A percentile compares a stretch with the other conserved stretches of the same genome.
Conservation (phyloP, 257 asterid species). For the Verbena officinalis region DNA sequence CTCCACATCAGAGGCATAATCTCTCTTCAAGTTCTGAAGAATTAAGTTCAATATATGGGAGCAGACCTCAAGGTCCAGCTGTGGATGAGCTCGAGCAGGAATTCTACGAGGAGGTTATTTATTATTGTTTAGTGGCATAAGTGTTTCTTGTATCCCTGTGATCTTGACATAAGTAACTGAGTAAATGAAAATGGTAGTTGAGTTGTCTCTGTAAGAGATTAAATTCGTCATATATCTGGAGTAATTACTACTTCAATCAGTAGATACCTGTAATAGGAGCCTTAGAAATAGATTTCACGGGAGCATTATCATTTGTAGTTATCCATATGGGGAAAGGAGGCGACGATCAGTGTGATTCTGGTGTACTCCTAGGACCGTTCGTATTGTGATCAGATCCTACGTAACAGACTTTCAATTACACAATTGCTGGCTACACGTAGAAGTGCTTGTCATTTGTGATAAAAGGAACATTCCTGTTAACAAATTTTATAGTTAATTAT, state of each 20-base stretch:
- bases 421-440: neutral
- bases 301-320: slow-evolving; percentile 15
- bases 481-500: slow-evolving; percentile 4
- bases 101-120: slow-evolving; percentile 83
- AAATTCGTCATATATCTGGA: slow-evolving; percentile 11
- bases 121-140: slow-evolving; percentile 26
- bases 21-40: slow-evolving; percentile 83
- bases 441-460: slow-evolving; percentile 15
- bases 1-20: slow-evolving; percentile 88
- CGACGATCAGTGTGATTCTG: slow-evolving; percentile 18
- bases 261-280: slow-evolving; percentile 21
- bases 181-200: slow-evolving; percentile 3
- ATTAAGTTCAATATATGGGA: slow-evolving; percentile 83
- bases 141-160: slow-evolving; percentile 25
- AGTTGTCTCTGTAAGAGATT: slow-evolving; percentile 19
- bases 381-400: slow-evolving; percentile 3
- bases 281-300: slow-evolving; percentile 8
- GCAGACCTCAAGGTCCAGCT: slow-evolving; percentile 56
- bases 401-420: neutral
- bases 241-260: slow-evolving; percentile 9
- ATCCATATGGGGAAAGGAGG: slow-evolving; percentile 22
- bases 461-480: neutral
- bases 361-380: neutral
- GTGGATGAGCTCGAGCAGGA: slow-evolving; percentile 85
- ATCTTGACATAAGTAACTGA: slow-evolving; percentile 10